phyloP scores from a whole-genome alignment of 306 rosid genomes.

The Cicer bijugum region DNA sequence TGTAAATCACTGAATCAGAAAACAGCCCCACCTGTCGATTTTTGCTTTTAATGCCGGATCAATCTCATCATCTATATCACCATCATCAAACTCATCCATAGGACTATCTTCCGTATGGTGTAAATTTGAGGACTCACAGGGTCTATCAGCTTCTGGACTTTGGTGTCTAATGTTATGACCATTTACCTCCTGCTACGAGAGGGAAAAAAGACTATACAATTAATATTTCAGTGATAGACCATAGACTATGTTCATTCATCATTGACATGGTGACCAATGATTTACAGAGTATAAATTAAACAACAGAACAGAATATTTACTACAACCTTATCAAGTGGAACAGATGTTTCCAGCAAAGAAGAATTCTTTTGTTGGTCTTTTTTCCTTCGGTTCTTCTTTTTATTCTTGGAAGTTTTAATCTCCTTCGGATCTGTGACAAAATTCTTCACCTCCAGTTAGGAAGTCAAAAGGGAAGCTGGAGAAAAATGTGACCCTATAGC shows the following conservation, averaged over 20 bases:
- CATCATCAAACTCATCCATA: constrained; percentile 71
- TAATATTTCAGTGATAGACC: constrained; percentile 10
- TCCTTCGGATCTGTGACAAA: constrained; percentile 73
- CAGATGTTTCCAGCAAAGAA: constrained; percentile 57
- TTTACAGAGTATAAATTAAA: constrained; percentile 1
- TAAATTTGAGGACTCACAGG: constrained; percentile 63
- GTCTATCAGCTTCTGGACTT: constrained; percentile 55
- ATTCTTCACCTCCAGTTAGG: constrained; percentile 44
- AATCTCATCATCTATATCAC: constrained; percentile 79
- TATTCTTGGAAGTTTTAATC: constrained; percentile 69
- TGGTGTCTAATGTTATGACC: constrained; percentile 56
- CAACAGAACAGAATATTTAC: constrained; percentile 22
- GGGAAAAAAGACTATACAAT: constrained; percentile 13
- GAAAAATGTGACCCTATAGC: constrained; percentile 25
- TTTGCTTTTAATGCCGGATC: constrained; percentile 90
- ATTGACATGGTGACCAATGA: constrained; percentile 32
- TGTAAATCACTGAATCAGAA: constrained; percentile 20
- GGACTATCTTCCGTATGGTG: constrained; percentile 51
- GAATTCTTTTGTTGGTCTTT: constrained; percentile 76
- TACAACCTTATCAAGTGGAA: constrained; percentile 60
- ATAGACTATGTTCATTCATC: constrained; percentile 17
- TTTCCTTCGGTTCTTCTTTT: constrained; percentile 88
- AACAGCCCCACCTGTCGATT: constrained; percentile 75
- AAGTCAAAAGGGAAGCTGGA: constrained; percentile 37
- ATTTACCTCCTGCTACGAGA: constrained; percentile 63